phyloP scores from a whole-genome alignment of 2,329 filamentous ascomycete species.

The Neobulgaria alba region DNA sequence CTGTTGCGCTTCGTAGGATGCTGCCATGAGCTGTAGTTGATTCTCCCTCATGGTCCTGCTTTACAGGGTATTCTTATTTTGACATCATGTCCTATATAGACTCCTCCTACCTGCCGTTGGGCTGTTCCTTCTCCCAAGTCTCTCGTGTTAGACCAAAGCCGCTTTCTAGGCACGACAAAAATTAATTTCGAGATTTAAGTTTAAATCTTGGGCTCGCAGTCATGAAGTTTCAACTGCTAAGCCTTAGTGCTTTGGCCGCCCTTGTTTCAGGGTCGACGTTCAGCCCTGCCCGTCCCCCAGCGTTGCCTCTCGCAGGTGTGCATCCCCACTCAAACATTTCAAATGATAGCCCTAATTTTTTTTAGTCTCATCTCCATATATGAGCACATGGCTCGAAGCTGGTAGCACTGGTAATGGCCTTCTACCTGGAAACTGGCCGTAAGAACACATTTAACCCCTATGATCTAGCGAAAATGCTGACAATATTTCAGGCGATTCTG shows the following conservation, averaged over 20 bases:
- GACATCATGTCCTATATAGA: neutral
- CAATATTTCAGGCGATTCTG: conserved; percentile 21
- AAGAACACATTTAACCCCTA: neutral
- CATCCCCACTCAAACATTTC: neutral
- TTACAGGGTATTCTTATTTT: neutral
- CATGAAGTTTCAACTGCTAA: conserved; percentile 15
- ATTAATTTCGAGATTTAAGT: neutral
- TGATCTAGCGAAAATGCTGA: conserved; percentile 9
- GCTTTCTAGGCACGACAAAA: neutral
- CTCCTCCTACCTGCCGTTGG: neutral
- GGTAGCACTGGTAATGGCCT: conserved; percentile 51
- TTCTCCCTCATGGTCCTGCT: no score
- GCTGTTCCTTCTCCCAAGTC: neutral
- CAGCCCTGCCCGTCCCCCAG: conserved; percentile 55
- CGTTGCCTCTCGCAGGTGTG: conserved; percentile 56
- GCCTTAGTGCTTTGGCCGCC: conserved; percentile 4
- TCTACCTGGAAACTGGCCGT: conserved; percentile 45
- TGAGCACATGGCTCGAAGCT: conserved; percentile 63
- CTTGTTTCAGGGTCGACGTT: conserved; percentile 41
- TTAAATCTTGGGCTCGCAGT: neutral
- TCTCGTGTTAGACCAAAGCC: neutral
- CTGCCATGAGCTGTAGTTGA: no score
- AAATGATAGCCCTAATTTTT: neutral
- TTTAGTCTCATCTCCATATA: conserved; percentile 58
- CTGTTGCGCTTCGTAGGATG: neutral